These are phyloP conservation scores for Sporothrix inflata DNA, from an alignment of 2,329 filamentous ascomycete genomes.

Conservation along the genomic window DNA sequence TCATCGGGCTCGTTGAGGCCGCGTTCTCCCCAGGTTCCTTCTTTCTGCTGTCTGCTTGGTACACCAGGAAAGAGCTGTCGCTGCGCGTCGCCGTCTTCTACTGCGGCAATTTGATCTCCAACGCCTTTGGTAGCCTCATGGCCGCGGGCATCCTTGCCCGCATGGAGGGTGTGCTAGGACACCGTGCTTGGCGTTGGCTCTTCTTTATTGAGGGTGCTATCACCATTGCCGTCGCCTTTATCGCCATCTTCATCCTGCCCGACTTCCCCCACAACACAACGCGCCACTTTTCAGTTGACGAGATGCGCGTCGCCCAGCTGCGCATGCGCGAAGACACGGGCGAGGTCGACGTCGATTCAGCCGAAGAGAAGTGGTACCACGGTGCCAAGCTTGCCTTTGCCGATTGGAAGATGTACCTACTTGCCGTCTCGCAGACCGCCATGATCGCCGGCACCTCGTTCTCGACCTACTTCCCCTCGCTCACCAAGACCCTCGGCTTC, in stretches of 20 bases:
- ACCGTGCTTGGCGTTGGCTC: slow-evolving; percentile 52
- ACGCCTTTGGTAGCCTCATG: slow-evolving; percentile 46
- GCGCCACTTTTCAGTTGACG: slow-evolving; percentile 60
- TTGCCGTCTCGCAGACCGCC: not conserved
- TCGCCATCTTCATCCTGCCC: slow-evolving; percentile 65
- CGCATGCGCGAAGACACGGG: slow-evolving; percentile 61
- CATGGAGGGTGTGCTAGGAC: slow-evolving; percentile 56
- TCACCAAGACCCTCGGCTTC: slow-evolving; percentile 41
- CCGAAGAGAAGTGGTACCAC: slow-evolving; percentile 48
- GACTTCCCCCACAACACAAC: slow-evolving; percentile 62
- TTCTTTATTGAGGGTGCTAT: slow-evolving; percentile 58
- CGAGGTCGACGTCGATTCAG: slow-evolving; percentile 55
- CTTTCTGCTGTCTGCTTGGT: slow-evolving; percentile 32
- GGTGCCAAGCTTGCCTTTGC: slow-evolving; percentile 61
- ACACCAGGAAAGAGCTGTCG: slow-evolving; percentile 27
- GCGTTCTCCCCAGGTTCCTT: slow-evolving; percentile 22
- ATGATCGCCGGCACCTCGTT: slow-evolving; percentile 44
- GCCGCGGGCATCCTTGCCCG: slow-evolving; percentile 57
- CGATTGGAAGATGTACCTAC: slow-evolving; percentile 55
- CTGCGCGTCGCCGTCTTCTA: slow-evolving; percentile 31
- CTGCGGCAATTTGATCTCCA: slow-evolving; percentile 29
- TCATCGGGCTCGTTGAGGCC: slow-evolving; percentile 24
- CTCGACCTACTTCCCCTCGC: slow-evolving; percentile 39
- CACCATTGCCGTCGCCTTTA: slow-evolving; percentile 58
- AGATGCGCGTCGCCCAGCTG: slow-evolving; percentile 56